phyloP scores from a whole-genome alignment of 768 basidiomycete species.

The Hirschioporus abietinus region DNA sequence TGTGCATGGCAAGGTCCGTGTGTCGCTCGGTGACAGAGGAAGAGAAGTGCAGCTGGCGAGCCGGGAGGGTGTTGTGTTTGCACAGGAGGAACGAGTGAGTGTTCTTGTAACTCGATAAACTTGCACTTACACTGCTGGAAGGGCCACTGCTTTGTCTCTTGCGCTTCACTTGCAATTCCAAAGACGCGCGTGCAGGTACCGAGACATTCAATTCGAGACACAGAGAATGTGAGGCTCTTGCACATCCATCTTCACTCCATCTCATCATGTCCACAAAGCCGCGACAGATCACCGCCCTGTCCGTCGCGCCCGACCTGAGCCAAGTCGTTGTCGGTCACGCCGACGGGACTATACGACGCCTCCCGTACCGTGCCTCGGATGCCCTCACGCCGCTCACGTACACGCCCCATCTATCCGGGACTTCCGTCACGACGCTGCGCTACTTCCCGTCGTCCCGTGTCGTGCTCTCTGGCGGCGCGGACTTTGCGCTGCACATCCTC shows the following conservation, averaged over 20 bases:
- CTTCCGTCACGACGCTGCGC: conserved; percentile 44
- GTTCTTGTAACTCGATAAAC: conserved; percentile 1
- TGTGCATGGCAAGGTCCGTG: conserved; percentile 60
- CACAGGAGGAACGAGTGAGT: conserved; percentile 31
- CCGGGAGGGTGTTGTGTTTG: conserved; percentile 43
- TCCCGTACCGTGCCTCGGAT: background rate
- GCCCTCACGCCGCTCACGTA: conserved; percentile 18
- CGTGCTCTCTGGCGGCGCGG: conserved; percentile 61
- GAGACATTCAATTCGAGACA: conserved; percentile 43
- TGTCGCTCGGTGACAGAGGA: conserved; percentile 33
- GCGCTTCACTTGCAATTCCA: conserved; percentile 41
- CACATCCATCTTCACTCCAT: conserved; percentile 13
- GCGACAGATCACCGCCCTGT: conserved; percentile 58
- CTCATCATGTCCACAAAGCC: conserved; percentile 27
- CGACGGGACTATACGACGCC: background rate
- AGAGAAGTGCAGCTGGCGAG: conserved; percentile 40
- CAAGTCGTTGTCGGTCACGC: conserved; percentile 53
- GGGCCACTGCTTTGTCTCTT: conserved; percentile 38
- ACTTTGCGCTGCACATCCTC: conserved; percentile 62
- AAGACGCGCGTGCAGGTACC: conserved; percentile 47
- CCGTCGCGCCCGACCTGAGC: conserved; percentile 52
- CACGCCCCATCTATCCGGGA: conserved; percentile 40
- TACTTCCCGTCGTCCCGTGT: conserved; percentile 74
- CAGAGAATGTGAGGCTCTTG: conserved; percentile 37
- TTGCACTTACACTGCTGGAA: background rate